phyloP scores from a whole-genome alignment of 129 eudicot genomes.

The Saussurea involucrata region DNA sequence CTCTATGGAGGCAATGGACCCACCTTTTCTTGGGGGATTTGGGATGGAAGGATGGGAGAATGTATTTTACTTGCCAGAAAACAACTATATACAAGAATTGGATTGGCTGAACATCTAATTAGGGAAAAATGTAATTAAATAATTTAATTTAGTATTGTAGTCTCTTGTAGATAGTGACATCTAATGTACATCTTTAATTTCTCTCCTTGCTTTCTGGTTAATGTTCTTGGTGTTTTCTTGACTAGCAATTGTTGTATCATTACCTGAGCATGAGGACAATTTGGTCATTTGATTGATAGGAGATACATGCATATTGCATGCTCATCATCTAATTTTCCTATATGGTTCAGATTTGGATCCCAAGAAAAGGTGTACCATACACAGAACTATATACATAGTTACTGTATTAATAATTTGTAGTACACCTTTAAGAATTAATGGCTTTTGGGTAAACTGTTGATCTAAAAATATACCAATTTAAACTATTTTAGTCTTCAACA shows the following conservation, averaged over 20 bases:
- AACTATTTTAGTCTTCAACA: background rate
- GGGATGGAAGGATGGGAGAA: slow-evolving; percentile 76
- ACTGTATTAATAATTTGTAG: background rate
- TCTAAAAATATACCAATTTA: background rate
- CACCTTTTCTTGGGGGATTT: slow-evolving; percentile 69
- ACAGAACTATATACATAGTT: background rate
- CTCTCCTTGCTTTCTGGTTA: slow-evolving; percentile 30
- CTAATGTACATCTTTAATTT: slow-evolving; percentile 44
- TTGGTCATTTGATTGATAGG: slow-evolving; percentile 19
- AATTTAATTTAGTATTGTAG: slow-evolving; percentile 27
- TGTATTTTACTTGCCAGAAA: slow-evolving; percentile 44
- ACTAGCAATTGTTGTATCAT: slow-evolving; percentile 6
- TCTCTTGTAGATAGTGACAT: slow-evolving; percentile 39
- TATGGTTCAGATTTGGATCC: slow-evolving; percentile 3
- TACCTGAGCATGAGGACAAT: slow-evolving; percentile 13
- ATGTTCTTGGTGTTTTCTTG: slow-evolving; percentile 24
- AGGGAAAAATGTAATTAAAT: slow-evolving; percentile 27
- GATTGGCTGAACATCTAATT: slow-evolving; percentile 57
- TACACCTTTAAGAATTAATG: background rate
- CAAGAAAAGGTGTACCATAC: slow-evolving; percentile 6
- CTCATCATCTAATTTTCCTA: slow-evolving; percentile 17
- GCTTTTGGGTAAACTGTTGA: background rate
- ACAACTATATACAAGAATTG: slow-evolving; percentile 45
- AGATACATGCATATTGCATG: slow-evolving; percentile 37
- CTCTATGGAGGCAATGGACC: slow-evolving; percentile 67